Conservation (phyloP, 148 eudicot species). For the Chenopodium album region DNA sequence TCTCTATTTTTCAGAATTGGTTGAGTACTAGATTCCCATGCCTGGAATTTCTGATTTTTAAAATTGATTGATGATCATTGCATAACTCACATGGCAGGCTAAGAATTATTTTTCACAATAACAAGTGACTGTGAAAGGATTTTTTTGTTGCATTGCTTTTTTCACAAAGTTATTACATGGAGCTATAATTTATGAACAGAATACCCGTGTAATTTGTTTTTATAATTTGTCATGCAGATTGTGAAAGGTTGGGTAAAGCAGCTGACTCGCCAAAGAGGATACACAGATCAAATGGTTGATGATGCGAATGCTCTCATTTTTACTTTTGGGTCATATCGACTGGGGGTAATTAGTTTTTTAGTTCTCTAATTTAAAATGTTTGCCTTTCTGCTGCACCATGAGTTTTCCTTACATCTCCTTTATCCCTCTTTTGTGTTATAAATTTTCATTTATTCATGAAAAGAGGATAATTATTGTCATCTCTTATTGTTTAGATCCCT, state of each 20-base stretch:
- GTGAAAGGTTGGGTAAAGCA: slow-evolving; percentile 88
- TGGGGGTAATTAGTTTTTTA: slow-evolving; percentile 58
- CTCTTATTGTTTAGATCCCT: background rate
- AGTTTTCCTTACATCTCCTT: background rate
- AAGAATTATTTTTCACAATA: background rate
- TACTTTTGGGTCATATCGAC: slow-evolving; percentile 87
- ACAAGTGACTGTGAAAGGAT: background rate
- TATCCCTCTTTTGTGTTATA: background rate
- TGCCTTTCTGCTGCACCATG: background rate
- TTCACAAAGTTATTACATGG: background rate
- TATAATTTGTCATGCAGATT: slow-evolving; percentile 41
- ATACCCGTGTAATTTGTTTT: slow-evolving; percentile 4
- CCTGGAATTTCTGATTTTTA: too few species aligned
- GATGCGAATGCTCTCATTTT: slow-evolving; percentile 81
- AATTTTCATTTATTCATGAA: background rate
- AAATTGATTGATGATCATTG: background rate
- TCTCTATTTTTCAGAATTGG: background rate
- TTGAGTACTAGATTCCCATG: background rate
- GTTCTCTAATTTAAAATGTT: background rate
- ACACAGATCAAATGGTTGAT: slow-evolving; percentile 86
- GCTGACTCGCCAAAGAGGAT: slow-evolving; percentile 73
- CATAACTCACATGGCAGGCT: background rate
- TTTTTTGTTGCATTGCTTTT: background rate
- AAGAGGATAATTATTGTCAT: background rate
- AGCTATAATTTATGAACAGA: background rate